Base-by-base conservation (phyloP, 257 asterid genomes). In the Leonotis leonurus region DNA sequence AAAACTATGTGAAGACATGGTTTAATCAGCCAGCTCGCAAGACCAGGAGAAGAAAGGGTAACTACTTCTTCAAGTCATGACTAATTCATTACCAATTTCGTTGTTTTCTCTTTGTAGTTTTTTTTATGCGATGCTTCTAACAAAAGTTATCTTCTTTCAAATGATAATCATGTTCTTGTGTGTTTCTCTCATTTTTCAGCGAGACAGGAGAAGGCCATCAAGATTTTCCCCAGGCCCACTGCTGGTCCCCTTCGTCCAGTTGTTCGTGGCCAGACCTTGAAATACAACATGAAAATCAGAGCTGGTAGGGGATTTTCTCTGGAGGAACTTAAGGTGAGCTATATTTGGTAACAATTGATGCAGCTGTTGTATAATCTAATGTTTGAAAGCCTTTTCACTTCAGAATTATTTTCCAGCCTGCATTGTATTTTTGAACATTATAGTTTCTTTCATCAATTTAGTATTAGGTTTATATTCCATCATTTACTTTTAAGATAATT, bases 11-110 rank as follows among this genome's bases (percentile, higher is more conserved):
- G 30, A 86, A 68, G 70, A 83, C 92, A 8, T 86, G 95, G 95
- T 84, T 83, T 74, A 86, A 86, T 72, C 95, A 86, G 60, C 95
- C 95, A 24, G 95, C 95, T 5, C 79, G 95, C 71, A 86, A 86
- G 77, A 78, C 89, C 70, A 77, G 92, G 72, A 81, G 95, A 70
- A 80, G 95, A 60, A 56, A 39, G 40, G 95, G 95, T 83, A 68
- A 51, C 26, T 9, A 44, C 14, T 53, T 54, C 6, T 21, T 3
- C 18, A 3, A n/a, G 20, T 50, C 35, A n/a, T 16, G 2, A 39
- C 3, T 9, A 6, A 26, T 48, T 16, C 20, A 10, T 3, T 0
- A 13, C 1, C 13, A 56, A 11, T 6, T 50, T n/a, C n/a, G n/a
- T n/a, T 24, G 17, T 12, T 13, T 21, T 5, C 7, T 14, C 13